Percentiles rank a stretch among this genome's conserved stretches.
These are phyloP conservation scores for Quercus berberidifolia DNA, from an alignment of 306 rosid genomes.

Conservation along the genomic window DNA sequence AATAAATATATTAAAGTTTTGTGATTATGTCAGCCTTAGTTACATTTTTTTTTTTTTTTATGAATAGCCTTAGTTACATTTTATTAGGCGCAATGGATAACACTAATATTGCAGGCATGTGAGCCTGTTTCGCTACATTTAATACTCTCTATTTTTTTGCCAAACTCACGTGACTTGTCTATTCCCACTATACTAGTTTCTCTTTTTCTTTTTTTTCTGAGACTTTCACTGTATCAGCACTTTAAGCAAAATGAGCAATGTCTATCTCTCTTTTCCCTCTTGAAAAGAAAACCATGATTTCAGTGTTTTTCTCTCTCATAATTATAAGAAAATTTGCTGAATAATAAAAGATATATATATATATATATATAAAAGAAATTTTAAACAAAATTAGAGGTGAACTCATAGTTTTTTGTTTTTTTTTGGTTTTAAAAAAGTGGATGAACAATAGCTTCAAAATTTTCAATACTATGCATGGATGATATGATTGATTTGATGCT, in stretches of 20 bases:
- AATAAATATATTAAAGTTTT: neutral
- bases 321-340: no score
- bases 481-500: no score
- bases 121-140: neutral
- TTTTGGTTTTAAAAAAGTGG: no score
- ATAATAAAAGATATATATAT: no score
- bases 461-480: no score
- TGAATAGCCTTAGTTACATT: neutral
- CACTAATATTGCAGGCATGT: neutral
- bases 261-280: neutral
- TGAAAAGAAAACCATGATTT: neutral
- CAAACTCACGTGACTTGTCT: constrained; percentile 23
- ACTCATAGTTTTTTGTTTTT: no score
- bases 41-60: neutral
- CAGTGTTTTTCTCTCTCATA: neutral
- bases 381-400: no score
- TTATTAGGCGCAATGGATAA: neutral
- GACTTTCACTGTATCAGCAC: no score
- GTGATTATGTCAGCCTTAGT: constrained; percentile 12
- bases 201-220: no score
- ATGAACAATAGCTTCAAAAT: no score
- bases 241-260: no score
- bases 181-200: neutral
- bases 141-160: neutral
- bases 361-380: no score